Conservation (phyloP, 2,329 filamentous ascomycete genomes). For the Incumbomyces delicatus region DNA sequence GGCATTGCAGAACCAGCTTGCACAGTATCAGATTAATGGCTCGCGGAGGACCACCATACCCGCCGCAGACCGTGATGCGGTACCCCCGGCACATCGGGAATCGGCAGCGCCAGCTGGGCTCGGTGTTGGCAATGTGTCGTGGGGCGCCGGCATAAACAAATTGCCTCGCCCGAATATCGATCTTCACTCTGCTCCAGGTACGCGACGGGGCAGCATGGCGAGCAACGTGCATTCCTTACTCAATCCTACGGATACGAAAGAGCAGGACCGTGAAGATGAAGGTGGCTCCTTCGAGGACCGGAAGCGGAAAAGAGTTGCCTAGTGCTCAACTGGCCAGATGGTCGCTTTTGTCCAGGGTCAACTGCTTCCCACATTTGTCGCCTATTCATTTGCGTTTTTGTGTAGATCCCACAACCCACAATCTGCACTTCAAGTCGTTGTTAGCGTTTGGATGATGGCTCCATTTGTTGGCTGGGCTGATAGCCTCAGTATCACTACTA, state of each 20-base stretch:
- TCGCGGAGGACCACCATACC: constrained; percentile 30
- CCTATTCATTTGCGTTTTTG: background rate
- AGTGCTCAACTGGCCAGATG: constrained; percentile 14
- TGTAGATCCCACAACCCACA: too few species aligned
- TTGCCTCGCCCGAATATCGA: constrained; percentile 18
- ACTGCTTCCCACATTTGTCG: background rate
- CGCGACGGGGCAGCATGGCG: constrained; percentile 59
- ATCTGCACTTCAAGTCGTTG: background rate
- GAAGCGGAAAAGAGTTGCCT: constrained; percentile 50
- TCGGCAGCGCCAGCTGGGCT: constrained; percentile 14
- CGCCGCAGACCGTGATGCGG: constrained; percentile 13
- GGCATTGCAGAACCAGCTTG: constrained; percentile 52
- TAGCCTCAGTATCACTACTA: too few species aligned
- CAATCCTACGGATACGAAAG: constrained; percentile 59
- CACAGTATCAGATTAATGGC: constrained; percentile 55
- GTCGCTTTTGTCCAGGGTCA: background rate
- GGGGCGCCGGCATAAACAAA: constrained; percentile 14
- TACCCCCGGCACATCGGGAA: constrained; percentile 10
- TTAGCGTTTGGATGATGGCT: too few species aligned
- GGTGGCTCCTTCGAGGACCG: constrained; percentile 44
- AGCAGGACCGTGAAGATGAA: constrained; percentile 55
- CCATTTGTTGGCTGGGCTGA: too few species aligned
- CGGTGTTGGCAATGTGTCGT: constrained; percentile 16
- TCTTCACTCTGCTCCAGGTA: constrained; percentile 48
- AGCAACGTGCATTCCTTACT: constrained; percentile 58